phyloP scores from a whole-genome alignment of 1,139 yeast genomes.

The Geotrichum phurueaensis region DNA sequence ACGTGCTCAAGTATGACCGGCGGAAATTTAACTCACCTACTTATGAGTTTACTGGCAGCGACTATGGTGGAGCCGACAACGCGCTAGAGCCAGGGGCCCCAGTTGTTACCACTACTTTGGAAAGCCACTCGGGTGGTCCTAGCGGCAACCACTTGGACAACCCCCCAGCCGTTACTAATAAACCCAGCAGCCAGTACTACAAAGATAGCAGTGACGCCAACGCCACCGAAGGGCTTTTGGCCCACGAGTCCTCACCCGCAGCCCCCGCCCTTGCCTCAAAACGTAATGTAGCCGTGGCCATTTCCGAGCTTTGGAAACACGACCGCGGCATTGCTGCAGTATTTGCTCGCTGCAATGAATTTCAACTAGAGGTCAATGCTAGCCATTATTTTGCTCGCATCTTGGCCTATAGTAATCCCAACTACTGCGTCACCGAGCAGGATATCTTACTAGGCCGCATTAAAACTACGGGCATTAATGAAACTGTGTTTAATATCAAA shows the following conservation, averaged over 20 bases:
- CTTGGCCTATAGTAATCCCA: constrained; percentile 53
- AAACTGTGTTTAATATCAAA: constrained; percentile 65
- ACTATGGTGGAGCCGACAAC: not conserved
- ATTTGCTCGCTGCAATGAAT: constrained; percentile 60
- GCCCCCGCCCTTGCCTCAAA: constrained; percentile 23
- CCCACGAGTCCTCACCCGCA: not conserved
- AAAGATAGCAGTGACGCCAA: constrained; percentile 2
- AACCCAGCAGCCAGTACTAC: too few species aligned
- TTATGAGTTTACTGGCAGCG: not conserved
- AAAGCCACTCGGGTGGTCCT: not conserved
- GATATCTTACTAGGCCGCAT: constrained; percentile 88
- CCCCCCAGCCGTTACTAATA: too few species aligned
- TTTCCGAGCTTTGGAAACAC: constrained; percentile 55
- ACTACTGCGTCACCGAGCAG: constrained; percentile 66
- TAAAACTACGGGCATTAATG: constrained; percentile 93
- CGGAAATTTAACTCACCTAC: constrained; percentile 1
- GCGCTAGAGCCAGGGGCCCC: not conserved
- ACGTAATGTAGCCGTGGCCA: constrained; percentile 59
- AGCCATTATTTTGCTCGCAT: constrained; percentile 70
- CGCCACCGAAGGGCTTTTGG: not conserved
- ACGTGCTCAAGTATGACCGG: constrained; percentile 17
- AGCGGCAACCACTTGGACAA: too few species aligned
- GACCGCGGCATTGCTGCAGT: constrained; percentile 65
- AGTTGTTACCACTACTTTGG: not conserved
- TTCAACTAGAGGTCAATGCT: constrained; percentile 78